Evolutionary conservation across 306 rosid genomes (phyloP).

Genomic region (barrel medic (Medicago truncatula)): MtrunA17r5.0-ANR NC_053044.1:56525001-56525500

Average conservation of each 20-base stretch:
- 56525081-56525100: constrained; percentile 36
- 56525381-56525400: constrained; percentile 51
- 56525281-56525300: constrained; percentile 43
- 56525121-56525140: constrained; percentile 41
- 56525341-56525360: constrained; percentile 32
- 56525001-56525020: constrained; percentile 21
- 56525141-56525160: constrained; percentile 31
- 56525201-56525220: constrained; percentile 40
- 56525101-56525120: constrained; percentile 36
- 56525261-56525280: constrained; percentile 38
- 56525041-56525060: constrained; percentile 43
- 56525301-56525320: constrained; percentile 39
- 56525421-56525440: constrained; percentile 38
- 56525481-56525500: constrained; percentile 37
- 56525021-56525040: constrained; percentile 37
- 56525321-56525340: constrained; percentile 42
- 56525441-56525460: constrained; percentile 30
- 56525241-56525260: constrained; percentile 29
- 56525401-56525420: constrained; percentile 41
- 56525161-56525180: constrained; percentile 29
- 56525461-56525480: constrained; percentile 38
- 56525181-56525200: constrained; percentile 23
- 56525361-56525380: constrained; percentile 43
- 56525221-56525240: constrained; percentile 24
- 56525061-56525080: constrained; percentile 51